Evolutionary conservation across 140 eudicot genomes (phyloP).

Genomic region (Senecio squalidus): DNA sequence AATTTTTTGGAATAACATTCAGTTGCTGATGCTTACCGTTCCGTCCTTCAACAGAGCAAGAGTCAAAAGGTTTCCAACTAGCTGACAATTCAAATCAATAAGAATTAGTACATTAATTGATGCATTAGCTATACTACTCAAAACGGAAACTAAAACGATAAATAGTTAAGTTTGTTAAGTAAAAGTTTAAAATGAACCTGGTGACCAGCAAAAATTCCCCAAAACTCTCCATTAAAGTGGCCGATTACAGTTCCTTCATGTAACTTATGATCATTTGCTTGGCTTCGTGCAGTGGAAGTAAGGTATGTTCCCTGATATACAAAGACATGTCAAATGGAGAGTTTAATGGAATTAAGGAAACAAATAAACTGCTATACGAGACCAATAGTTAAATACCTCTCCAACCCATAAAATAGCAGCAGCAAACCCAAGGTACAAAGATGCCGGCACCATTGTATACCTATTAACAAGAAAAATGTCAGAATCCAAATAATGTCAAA

Average conservation of each 20-base stretch:
- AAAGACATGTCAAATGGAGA: slow-evolving; percentile 9
- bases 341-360: too few species aligned
- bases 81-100: slow-evolving; percentile 44
- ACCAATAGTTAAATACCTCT: slow-evolving; percentile 38
- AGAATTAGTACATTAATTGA: slow-evolving; percentile 1
- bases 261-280: slow-evolving; percentile 62
- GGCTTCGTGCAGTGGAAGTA: slow-evolving; percentile 80
- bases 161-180: slow-evolving; percentile 1
- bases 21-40: slow-evolving; percentile 41
- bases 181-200: slow-evolving; percentile 45
- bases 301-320: slow-evolving; percentile 85
- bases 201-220: slow-evolving; percentile 87
- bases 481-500: background rate
- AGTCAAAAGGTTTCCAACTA: slow-evolving; percentile 85
- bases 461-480: slow-evolving; percentile 29
- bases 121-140: background rate
- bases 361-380: slow-evolving; percentile 1
- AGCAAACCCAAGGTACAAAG: slow-evolving; percentile 82
- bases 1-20: background rate
- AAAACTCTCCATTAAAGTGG: slow-evolving; percentile 86
- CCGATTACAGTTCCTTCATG: slow-evolving; percentile 89
- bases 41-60: slow-evolving; percentile 75
- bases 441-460: slow-evolving; percentile 96
- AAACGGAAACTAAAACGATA: background rate
- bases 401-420: slow-evolving; percentile 99